Evolutionary conservation across 192 early-diverging fungal species (phyloP), one percentile per base, ranked within the genome.

Genomic region (Entophlyctis luteolus): DNA sequence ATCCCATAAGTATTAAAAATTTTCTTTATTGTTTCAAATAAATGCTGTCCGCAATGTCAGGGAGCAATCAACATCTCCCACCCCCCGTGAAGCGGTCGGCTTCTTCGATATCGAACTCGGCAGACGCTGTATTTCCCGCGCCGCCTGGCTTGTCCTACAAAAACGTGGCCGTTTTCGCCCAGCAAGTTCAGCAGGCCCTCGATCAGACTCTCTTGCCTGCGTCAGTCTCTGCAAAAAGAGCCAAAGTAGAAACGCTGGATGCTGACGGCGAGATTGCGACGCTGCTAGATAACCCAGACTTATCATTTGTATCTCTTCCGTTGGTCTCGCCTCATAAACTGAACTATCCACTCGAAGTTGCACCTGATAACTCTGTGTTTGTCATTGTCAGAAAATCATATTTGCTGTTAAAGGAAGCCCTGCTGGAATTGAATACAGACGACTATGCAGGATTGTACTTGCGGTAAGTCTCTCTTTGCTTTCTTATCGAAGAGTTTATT

Each of bases 351-450:
- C 50, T 65, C 49, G 12, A n/a, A 12, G 33, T 56, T 27, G 38
- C 49, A 52, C 42, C 12, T 16, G 53, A 49, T 37, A 49, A 65
- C 34, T 65, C 62, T 22, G 2, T 65, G 14, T 65, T 65, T 65
- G 45, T 22, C 10, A 29, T 65, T 23, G 35, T 65, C 6, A 58
- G 62, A 23, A 22, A 49, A 48, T 65, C 62, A 25, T 65, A 65
- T 42, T 27, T 5, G 16, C 2, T 48, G 18, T 27, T 65, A 28
- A 65, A 65, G 49, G 45, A 48, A 6, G 62, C 48, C 6, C 32
- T 65, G 29, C 29, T 42, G 47, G n/a, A 14, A 23, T n/a, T 42
- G 22, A 48, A 56, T 48, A 22, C 25, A 14, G 18, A 54, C 27
- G 25, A 16, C 10, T 52, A 52, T 52, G 10, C 49, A 16, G 49